Conservation (phyloP, 2,329 filamentous ascomycete genomes). For the Cytospora mali region DNA sequence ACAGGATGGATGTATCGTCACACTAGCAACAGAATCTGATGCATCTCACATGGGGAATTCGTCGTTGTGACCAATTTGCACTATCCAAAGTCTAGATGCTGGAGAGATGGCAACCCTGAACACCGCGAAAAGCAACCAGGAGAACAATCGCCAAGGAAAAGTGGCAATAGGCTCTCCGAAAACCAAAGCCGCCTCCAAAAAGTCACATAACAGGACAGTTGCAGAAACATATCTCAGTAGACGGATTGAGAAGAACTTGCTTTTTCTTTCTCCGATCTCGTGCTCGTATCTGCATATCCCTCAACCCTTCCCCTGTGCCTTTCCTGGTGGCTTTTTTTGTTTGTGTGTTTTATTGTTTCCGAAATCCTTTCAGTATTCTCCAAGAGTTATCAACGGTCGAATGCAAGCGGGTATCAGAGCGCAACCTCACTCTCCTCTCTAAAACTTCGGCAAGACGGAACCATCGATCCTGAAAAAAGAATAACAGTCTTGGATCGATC, state of each 20-base stretch:
- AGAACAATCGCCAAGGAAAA: not conserved
- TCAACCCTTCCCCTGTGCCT: not conserved
- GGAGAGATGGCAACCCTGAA: not conserved
- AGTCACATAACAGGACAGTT: not conserved
- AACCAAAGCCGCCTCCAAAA: not conserved
- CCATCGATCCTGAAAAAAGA: not conserved
- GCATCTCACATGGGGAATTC: too few relatives aligned
- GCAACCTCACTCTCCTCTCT: conserved; percentile 3
- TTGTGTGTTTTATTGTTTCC: conserved; percentile 4
- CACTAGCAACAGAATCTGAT: too few relatives aligned
- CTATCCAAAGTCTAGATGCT: too few relatives aligned
- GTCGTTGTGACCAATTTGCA: too few relatives aligned
- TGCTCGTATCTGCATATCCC: conserved; percentile 3
- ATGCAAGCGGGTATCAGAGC: conserved; percentile 25
- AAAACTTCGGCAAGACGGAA: not conserved
- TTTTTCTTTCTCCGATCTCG: conserved; percentile 4
- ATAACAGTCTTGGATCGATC: not conserved
- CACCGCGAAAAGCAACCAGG: not conserved
- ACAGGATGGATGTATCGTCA: too few relatives aligned
- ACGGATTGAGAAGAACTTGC: not conserved
- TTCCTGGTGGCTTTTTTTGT: not conserved
- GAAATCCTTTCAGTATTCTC: conserved; percentile 5
- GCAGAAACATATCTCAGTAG: not conserved
- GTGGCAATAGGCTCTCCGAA: not conserved
- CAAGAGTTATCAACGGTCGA: not conserved